phyloP scores from a whole-genome alignment of 2,329 filamentous ascomycete species.

The Fusarium sp. region DNA sequence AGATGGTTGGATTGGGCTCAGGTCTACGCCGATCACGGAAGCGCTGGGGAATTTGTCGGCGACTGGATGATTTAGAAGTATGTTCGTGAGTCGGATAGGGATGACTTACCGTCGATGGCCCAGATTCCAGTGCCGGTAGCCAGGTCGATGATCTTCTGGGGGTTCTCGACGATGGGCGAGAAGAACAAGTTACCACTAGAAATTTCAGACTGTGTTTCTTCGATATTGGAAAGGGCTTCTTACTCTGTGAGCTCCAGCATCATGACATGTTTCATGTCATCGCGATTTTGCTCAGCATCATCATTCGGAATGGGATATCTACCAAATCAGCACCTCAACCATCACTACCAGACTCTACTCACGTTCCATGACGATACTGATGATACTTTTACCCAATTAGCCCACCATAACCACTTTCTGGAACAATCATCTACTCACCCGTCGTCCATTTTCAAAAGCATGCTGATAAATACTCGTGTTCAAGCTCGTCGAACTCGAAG shows the following conservation, averaged over 20 bases:
- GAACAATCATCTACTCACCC: conserved; percentile 1
- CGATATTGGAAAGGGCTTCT: background rate
- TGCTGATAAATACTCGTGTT: conserved; percentile 42
- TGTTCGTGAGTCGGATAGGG: accelerated
- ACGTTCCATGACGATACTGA: conserved; percentile 43
- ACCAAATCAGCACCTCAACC: conserved; percentile 20
- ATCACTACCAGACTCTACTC: accelerated
- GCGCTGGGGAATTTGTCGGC: conserved; percentile 44
- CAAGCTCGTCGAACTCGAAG: conserved; percentile 35
- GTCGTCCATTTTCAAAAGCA: conserved; percentile 42
- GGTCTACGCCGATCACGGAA: conserved; percentile 39
- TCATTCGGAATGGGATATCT: conserved; percentile 46
- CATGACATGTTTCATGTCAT: conserved; percentile 49
- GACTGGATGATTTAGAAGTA: conserved; percentile 13
- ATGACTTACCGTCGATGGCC: conserved; percentile 35
- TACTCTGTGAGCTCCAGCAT: conserved; percentile 45
- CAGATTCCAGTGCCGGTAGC: conserved; percentile 42
- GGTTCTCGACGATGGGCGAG: conserved; percentile 23
- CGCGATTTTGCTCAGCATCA: conserved; percentile 44
- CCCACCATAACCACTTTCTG: accelerated
- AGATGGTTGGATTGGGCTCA: conserved; percentile 42
- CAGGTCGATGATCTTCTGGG: conserved; percentile 40
- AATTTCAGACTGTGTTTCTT: too few relatives aligned
- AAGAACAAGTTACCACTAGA: conserved; percentile 38
- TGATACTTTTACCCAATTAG: conserved; percentile 30